Base-by-base conservation (phyloP, 768 basidiomycete species). In the Fomitopsis pulvina region DNA sequence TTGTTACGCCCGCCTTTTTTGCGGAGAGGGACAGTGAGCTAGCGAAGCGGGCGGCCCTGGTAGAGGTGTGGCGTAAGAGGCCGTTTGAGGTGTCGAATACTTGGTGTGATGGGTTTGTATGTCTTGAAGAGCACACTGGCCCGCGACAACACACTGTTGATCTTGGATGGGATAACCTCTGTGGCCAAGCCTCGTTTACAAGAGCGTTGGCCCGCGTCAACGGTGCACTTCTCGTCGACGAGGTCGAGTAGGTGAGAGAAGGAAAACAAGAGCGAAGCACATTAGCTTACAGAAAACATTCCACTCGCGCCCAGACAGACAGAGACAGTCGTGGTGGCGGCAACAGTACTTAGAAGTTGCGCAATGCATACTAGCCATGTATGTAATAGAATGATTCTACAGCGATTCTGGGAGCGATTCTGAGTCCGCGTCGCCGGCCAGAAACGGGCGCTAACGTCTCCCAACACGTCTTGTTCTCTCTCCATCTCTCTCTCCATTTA, bases 1-100 rank as follows among this genome's bases (percentile, higher is more conserved):
- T 81, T 59, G 63, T 94, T 94, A 22, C 96, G 75, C 0, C 96
- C 96, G 27, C 96, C 96, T 14, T 80, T 85, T 66, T 80, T 84
- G 48, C 95, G 81, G 54, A 85, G 76, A 6, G 94, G 77, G 38
- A 84, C 67, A 6, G 95, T 99, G 47, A 99, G 81, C 12, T 76
- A 69, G 21, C 90, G 82, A 16, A 95, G 66, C 6, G 96, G 94
- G n/a, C 82, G 72, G 25, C 96, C 93, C 55, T 81, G 74, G 71
- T 85, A 94, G 20, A 98, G 62, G 58, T 98, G 92, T 3, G 76
- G 75, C 56, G 87, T 85, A 45, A 91, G 70, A 2, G 91, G 88
- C n/a, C 86, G 81, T 26, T 80, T 78, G 39, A 94, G 78, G 64
- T 96, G 92, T 32, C 95, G 91, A 29, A 92, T 76, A 56, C 85